Base-by-base conservation (phyloP, 2,329 filamentous ascomycete species). In the Aspergillus oerlinghausenensis region DNA sequence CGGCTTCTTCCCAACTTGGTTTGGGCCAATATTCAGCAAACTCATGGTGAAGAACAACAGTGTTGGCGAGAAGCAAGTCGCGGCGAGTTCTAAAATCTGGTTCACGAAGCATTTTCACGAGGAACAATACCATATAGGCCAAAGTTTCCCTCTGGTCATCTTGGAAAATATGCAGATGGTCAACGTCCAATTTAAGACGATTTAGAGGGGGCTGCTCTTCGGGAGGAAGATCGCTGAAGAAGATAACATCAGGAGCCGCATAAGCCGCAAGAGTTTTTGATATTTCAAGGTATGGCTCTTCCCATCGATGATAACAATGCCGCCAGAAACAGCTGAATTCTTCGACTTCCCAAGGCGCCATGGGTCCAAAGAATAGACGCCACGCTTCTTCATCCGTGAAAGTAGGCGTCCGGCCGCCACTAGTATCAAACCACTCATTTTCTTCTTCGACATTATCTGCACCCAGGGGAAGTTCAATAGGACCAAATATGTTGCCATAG, bases 291-390 rank as follows among this genome's bases (percentile, higher is more conserved):
- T 43, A 42, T 6, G 55, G 45, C 8, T 17, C 8, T 21, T 17
- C 14, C 14, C 53, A 51, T 35, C 51, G 51, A 14, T 51, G 10
- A 19, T 38, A 48, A n/a, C 57, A 40, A 48, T 62, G 58, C 7
- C 47, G 7, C 56, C 50, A 57, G 14, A 67, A n/a, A 49, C 61
- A 61, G 6, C 50, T 60, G 6, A 67, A 57, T 28, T 67, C 64
- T 3, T 61, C 56, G n/a, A 54, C 49, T 50, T 66, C 65, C 65
- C 65, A 67, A 10, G 61, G 59, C 2, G 63, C 52, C 50, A 67
- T 59, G 1, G 58, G 52, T 3, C 59, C 58, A 23, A 61, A 65
- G 28, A 66, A 62, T 9, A 65, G 1, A 0, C 58, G 51, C 55
- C 55, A 67, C 14, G 50, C 52, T 8, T 63, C 56, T 17, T 53